Base-by-base conservation (phyloP, 163 green algal species). In the Chlorella variabilis region DNA sequence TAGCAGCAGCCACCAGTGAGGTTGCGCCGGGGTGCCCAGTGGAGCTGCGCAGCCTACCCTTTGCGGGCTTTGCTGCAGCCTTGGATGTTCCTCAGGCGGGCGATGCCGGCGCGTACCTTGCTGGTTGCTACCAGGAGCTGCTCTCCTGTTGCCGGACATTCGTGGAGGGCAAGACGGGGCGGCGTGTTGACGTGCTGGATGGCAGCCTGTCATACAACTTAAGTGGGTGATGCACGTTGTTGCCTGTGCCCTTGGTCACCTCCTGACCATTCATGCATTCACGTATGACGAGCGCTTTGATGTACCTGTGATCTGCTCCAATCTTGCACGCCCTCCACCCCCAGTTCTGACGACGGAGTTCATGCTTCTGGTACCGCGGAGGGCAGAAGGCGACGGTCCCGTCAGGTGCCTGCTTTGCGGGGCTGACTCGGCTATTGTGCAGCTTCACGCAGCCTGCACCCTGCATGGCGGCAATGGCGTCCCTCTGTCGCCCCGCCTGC, bases 351-450 rank as follows among this genome's bases (percentile, higher is more conserved):
- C 91, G 7, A 36, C 34, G 2, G 41, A 78, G 3, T 93, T 84
- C 61, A 85, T 97, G 84, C 58, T 95, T 68, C n/a, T 95, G 51
- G 90, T 94, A 36, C 94, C 93, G 21, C 80, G 94, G 0, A 45
- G 67, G 31, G 9, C 59, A 33, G 93, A 95, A 78, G 45, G 33
- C 0, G 84, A 54, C n/a, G 92, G 89, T 0, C 82, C 82, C 3
- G 83, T 89, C 42, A 59, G 70, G 70, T 77, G 70, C 23, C 27
- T n/a, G 25, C 27, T 39, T 21, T 29, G 13, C 27, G 18, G 0
- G n/a, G 41, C 8, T 45, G n/a, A n/a, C n/a, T n/a, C n/a, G n/a
- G n/a, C n/a, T n/a, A n/a, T n/a, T n/a, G n/a, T n/a, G n/a, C n/a
- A n/a, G n/a, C n/a, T n/a, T n/a, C n/a, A n/a, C n/a, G n/a, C n/a